Evolutionary conservation across 1,284 basidiomycete species (phyloP), one percentile per base, ranked within the genome.

Genomic region (Blastosporella zonata): DNA sequence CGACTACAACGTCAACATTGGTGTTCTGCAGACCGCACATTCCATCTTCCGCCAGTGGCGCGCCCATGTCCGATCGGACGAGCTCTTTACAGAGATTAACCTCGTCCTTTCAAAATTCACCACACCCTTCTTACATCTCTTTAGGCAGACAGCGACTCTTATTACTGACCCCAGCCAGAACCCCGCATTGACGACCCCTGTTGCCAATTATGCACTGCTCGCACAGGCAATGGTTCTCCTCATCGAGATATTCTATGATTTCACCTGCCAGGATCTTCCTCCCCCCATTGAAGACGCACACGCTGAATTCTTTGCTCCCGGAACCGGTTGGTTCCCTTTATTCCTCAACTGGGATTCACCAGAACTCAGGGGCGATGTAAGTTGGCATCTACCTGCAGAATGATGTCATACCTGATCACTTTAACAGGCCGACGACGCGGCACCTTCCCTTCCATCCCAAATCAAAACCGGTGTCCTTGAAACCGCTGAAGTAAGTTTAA

Each of bases 1-100:
- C 15, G 84, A 97, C 62, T 93, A 90, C 66, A 84, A 86, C 55
- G 68, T 93, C 58, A 96, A 97, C 65, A 77, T 94, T 31, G 91
- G 90, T 46, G 90, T 99, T 6, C 78, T 99, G 29, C 83, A 96
- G 59, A 95, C 95, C 0, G 92, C 93, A 0, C 96, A 98, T 67
- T 94, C 93, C 34, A 98, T 99, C 62, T 98, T 97, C 72, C 81
- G 83, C 46, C 81, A 85, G 55, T 99, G 96, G 96, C 82, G 96
- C 46, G 83, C 92, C 3, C 89, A 90, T 60, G 90, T 95, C 61
- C 84, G 94, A 49, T 88, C 90, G 5, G 87, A 99, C 69, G 68
- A 77, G 35, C 83, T 99, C 43, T 99, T 89, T 73, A 78, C 84
- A 2, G 88, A 91, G 62, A 98, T 99, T 76, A 97, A 97, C 70